These are phyloP conservation scores for Trichodelitschia bisporula DNA, from an alignment of 495 filamentous ascomycete species.

Conservation along the genomic window DNA sequence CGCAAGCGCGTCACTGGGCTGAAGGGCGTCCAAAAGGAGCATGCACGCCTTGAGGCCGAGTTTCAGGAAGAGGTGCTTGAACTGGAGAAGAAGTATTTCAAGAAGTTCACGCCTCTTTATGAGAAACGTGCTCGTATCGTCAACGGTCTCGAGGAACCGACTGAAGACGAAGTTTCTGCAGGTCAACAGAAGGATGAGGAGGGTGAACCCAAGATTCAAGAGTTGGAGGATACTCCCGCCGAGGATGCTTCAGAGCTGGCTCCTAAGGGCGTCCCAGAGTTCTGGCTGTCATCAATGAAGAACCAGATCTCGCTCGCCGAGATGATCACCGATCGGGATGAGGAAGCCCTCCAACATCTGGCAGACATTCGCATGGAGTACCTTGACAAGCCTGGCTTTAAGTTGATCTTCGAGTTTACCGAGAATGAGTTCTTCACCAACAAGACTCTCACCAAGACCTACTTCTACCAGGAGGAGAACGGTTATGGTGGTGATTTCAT, in stretches of 20 bases:
- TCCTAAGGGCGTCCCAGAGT: conserved; percentile 87
- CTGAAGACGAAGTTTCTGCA: conserved; percentile 57
- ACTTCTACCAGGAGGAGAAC: conserved; percentile 97
- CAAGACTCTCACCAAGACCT: conserved; percentile 92
- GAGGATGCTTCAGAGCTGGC: too few species aligned
- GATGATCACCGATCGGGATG: conserved; percentile 94
- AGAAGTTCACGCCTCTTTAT: conserved; percentile 94
- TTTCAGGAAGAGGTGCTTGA: conserved; percentile 96
- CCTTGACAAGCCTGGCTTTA: conserved; percentile 91
- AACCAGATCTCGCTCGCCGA: conserved; percentile 90
- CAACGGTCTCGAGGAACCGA: conserved; percentile 71
- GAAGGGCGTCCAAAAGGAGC: conserved; percentile 96
- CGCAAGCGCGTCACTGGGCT: conserved; percentile 82
- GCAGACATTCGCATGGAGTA: conserved; percentile 97
- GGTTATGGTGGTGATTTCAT: conserved; percentile 98
- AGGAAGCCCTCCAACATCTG: conserved; percentile 74
- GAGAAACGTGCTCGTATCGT: conserved; percentile 83
- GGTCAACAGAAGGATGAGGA: conserved; percentile 64
- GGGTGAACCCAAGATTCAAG: conserved; percentile 26
- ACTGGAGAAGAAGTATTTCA: conserved; percentile 97
- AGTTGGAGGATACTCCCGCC: conserved; percentile 20
- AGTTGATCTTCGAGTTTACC: conserved; percentile 86
- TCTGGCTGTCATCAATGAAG: conserved; percentile 99
- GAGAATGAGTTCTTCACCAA: conserved; percentile 93
- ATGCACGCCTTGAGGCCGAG: conserved; percentile 89